Evolutionary conservation across 208 protist genomes (phyloP).

Genomic region (Crithidia fasciculata): DNA sequence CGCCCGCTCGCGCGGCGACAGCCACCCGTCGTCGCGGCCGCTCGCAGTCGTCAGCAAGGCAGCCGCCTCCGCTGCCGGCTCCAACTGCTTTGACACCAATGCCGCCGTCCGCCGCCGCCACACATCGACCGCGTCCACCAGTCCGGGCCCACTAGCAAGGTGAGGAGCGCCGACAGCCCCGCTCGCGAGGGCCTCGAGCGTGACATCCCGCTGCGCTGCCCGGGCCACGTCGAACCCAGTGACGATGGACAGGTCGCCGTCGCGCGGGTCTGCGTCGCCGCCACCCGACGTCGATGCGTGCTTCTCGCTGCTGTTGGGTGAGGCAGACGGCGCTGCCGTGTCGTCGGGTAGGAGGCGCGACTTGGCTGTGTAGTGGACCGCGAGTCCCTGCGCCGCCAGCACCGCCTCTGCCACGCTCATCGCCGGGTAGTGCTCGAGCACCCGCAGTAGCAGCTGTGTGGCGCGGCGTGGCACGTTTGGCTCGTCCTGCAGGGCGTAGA

Average conservation of each 20-base stretch:
- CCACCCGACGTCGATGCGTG: conserved; percentile 1
- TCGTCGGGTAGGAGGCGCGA: conserved; percentile 40
- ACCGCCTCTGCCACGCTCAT: conserved; percentile 72
- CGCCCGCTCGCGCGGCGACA: conserved; percentile 46
- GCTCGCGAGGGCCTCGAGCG: conserved; percentile 33
- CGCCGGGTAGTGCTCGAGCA: conserved; percentile 62
- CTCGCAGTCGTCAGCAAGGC: not conserved
- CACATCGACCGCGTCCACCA: conserved; percentile 49
- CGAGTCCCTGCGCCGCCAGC: conserved; percentile 76
- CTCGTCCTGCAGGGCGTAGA: conserved; percentile 45
- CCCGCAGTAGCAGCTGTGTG: conserved; percentile 47
- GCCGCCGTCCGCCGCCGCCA: conserved; percentile 60
- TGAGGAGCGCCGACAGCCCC: not conserved
- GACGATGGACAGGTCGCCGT: conserved; percentile 14
- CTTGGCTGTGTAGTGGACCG: conserved; percentile 60
- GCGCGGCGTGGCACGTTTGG: conserved; percentile 43
- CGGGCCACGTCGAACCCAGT: conserved; percentile 24
- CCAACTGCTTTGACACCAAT: conserved; percentile 35
- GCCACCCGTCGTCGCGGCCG: conserved; percentile 53
- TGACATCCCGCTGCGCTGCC: conserved; percentile 9
- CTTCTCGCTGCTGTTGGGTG: not conserved
- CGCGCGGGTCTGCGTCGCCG: not conserved
- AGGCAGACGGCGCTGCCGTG: not conserved
- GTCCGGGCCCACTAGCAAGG: conserved; percentile 57
- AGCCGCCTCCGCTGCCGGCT: conserved; percentile 26